Evolutionary conservation across 2,329 filamentous ascomycete species (phyloP), one percentile per base, ranked within the genome.

Genomic region (Fonsecaea erecta): DNA sequence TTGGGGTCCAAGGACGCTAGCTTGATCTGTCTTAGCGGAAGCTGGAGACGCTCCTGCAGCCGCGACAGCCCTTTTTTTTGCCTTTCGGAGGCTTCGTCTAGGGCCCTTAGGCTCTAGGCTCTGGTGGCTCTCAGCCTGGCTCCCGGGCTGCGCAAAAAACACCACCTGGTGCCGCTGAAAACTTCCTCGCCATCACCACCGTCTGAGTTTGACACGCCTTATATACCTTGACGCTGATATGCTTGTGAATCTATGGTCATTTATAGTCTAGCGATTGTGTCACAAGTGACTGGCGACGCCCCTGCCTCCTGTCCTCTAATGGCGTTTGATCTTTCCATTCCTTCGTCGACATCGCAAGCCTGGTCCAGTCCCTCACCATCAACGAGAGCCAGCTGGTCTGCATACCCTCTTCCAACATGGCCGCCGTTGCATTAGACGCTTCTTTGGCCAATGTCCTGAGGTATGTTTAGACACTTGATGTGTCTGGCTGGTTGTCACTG

Each of bases 381-480:
- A 21, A 40, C 28, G n/a, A 34, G 46, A 18, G n/a, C 57, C 26
- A 51, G 43, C 8, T 28, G n/a, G 21, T 18, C 32, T 14, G 18
- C 12, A 7, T 1, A 28, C 46, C 32, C 3, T 6, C 28, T 32
- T 46, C 43, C 48, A 28, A 28, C 46, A 70, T 70, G 68, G 64
- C 68, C 8, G 56, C 62, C 24, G 37, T 60, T 16, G 56, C 56
- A 9, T 54, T 70, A 26, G 68, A 68, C 37, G 53, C 62, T 18
- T 62, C 67, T 30, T 59, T 71, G 53, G 61, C 65, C 57, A 71
- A 74, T 18, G 68, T 74, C n/a, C 71, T 72, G 32, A 65, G 62
- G 73, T 74, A 63, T 51, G 73, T 63, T 9, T n/a, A 6, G 24
- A 52, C 48, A 21, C 9, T 14, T 14, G 30, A 46, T 18, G 9